Evolutionary conservation across 805 yeast genomes (phyloP), one percentile per base, ranked within the genome.

Genomic region (Candida insectalens): DNA sequence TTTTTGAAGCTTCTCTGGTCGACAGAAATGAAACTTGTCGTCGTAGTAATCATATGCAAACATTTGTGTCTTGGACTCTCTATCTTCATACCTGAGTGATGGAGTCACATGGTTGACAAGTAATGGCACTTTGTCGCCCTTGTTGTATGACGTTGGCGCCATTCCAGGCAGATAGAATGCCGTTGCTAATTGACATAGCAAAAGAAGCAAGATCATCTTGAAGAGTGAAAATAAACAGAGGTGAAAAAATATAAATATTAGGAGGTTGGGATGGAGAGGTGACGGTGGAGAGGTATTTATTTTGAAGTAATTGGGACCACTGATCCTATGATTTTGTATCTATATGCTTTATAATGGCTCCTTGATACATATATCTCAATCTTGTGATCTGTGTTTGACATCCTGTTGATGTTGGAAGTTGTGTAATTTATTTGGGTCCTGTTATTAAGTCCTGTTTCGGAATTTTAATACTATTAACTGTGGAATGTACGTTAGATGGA

Each of bases 41-140:
- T 78, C 79, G 59, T 92, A 92, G 59, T 89, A 81, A 49, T 82
- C 89, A 49, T 77, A 82, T 0, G 89, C 78, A 49, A 76, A 83
- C 30, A 79, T 69, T 46, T 65, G 77, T 2, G 76, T 72, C 44
- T 71, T 62, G 14, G 69, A 60, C 18, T 62, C 59, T 4, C 62
- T 50, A 30, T 62, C 58, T 19, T 62, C 62, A 35, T 59, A 59
- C 22, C 55, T 50, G 42, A 71, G 62, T 4, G 85, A 73, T 12
- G 96, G 95, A 0, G 96, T 84, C 46, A 92, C 72, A 49, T 87
- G 94, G 53, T 92, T 92, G 21, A 92, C 98, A 32, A 81, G 62
- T 35, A 92, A 62, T 12, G 89, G 84, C 32, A 92, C 77, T 3
- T 50, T 45, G 35, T 88, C 94, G 33, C 78, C 85, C 39, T 71